Conservation (phyloP, 768 basidiomycete genomes). For the Boletus vermiculosoides region DNA sequence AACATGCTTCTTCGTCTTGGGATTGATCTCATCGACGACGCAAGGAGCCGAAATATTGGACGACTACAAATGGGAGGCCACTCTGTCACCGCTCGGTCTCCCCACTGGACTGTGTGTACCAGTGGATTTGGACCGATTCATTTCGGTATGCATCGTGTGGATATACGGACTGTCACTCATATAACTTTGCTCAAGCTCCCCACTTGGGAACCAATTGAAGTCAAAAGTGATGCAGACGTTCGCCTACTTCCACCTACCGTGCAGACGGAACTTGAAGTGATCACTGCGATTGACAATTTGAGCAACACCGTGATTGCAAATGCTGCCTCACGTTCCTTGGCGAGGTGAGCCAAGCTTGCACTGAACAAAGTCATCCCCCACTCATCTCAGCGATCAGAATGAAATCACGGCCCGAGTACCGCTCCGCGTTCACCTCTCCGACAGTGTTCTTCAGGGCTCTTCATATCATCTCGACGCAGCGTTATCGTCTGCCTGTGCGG, state of each 20-base stretch:
- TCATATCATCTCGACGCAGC: slow-evolving; percentile 83
- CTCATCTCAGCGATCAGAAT: slow-evolving; percentile 46
- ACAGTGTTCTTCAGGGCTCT: slow-evolving; percentile 81
- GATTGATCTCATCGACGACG: slow-evolving; percentile 85
- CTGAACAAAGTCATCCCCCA: background rate
- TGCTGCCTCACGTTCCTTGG: slow-evolving; percentile 85
- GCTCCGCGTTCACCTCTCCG: slow-evolving; percentile 72
- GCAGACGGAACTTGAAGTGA: slow-evolving; percentile 75
- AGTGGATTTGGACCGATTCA: slow-evolving; percentile 75
- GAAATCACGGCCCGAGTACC: slow-evolving; percentile 75
- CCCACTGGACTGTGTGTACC: slow-evolving; percentile 94
- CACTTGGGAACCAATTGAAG: slow-evolving; percentile 50
- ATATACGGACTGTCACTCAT: slow-evolving; percentile 4
- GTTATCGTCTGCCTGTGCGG: slow-evolving; percentile 89
- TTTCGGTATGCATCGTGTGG: slow-evolving; percentile 54
- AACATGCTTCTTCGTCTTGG: slow-evolving; percentile 95
- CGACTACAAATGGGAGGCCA: slow-evolving; percentile 92
- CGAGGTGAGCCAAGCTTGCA: slow-evolving; percentile 54
- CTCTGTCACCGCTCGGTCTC: slow-evolving; percentile 76
- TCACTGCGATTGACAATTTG: slow-evolving; percentile 89
- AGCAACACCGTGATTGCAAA: slow-evolving; percentile 96
- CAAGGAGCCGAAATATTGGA: slow-evolving; percentile 92
- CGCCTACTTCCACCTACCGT: slow-evolving; percentile 64
- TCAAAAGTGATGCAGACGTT: slow-evolving; percentile 34
- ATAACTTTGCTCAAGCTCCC: slow-evolving; percentile 54